Conservation (phyloP, 1,284 basidiomycete genomes). For the Ustanciosporium gigantosporum region DNA sequence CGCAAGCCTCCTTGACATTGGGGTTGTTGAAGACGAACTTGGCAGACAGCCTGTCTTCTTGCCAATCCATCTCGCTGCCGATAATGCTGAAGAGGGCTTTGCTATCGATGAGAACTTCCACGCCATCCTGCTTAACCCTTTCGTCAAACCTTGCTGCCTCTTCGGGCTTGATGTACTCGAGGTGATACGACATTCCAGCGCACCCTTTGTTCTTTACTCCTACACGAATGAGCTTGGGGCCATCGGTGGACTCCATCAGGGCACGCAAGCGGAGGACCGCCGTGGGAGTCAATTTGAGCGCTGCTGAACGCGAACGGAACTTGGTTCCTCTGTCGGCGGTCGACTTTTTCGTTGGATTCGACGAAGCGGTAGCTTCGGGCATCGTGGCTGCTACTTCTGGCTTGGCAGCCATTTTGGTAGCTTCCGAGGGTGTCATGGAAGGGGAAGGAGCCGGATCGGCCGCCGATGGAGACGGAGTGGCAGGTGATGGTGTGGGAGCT, state of each 20-base stretch:
- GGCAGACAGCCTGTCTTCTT: conserved; percentile 69
- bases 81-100: conserved; percentile 98
- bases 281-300: conserved; percentile 65
- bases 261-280: conserved; percentile 68
- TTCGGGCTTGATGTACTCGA: conserved; percentile 77
- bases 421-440: conserved; percentile 18
- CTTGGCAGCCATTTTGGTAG: conserved; percentile 19
- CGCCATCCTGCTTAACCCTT: conserved; percentile 74
- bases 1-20: conserved; percentile 79
- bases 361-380: conserved; percentile 19
- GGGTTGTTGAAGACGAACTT: conserved; percentile 86
- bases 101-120: conserved; percentile 90
- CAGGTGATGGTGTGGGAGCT: conserved; percentile 14
- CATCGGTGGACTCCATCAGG: conserved; percentile 74
- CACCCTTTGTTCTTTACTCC: conserved; percentile 98
- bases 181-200: conserved; percentile 93
- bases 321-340: conserved; percentile 35
- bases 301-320: conserved; percentile 45
- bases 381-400: conserved; percentile 34
- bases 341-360: conserved; percentile 15
- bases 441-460: conserved; percentile 20
- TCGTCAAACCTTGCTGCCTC: conserved; percentile 89
- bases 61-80: conserved; percentile 98
- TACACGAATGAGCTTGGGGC: conserved; percentile 86
- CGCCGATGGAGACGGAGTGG: conserved; percentile 20